These are phyloP conservation scores for Cryomyces antarcticus DNA, from an alignment of 495 filamentous ascomycete genomes.

Conservation along the genomic window DNA sequence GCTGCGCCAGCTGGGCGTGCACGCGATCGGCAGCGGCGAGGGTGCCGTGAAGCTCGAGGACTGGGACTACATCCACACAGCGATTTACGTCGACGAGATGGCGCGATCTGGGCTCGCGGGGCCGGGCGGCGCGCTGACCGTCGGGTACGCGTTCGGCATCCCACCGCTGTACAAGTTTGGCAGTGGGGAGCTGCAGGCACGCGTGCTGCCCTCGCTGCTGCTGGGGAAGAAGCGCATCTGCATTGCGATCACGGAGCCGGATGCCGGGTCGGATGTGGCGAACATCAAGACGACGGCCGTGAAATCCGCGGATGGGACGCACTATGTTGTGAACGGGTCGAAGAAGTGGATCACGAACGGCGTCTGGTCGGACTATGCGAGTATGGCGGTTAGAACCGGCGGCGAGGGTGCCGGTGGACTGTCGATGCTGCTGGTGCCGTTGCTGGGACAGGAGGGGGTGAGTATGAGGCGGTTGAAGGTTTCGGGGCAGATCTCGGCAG, in stretches of 20 bases:
- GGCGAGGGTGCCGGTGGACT: slow-evolving; percentile 40
- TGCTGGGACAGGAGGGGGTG: slow-evolving; percentile 41
- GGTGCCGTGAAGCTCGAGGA: slow-evolving; percentile 52
- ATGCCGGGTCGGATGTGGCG: slow-evolving; percentile 50
- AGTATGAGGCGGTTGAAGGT: slow-evolving; percentile 44
- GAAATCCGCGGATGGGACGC: slow-evolving; percentile 39
- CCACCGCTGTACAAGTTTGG: slow-evolving; percentile 53
- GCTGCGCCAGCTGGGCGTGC: slow-evolving; percentile 42
- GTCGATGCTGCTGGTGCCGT: slow-evolving; percentile 44
- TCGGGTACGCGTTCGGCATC: slow-evolving; percentile 50
- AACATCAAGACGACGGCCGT: slow-evolving; percentile 46
- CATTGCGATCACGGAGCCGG: slow-evolving; percentile 63
- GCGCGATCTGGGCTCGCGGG: slow-evolving; percentile 41
- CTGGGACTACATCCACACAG: slow-evolving; percentile 50
- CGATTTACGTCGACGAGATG: slow-evolving; percentile 54
- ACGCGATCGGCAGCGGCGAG: slow-evolving; percentile 27
- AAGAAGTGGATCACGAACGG: slow-evolving; percentile 82
- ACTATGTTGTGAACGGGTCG: slow-evolving; percentile 51
- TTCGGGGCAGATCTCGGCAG: slow-evolving; percentile 35
- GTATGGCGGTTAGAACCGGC: slow-evolving; percentile 64
- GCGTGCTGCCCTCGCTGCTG: slow-evolving; percentile 44
- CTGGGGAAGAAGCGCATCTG: slow-evolving; percentile 43
- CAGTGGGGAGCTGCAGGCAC: slow-evolving; percentile 34
- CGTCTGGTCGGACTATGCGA: slow-evolving; percentile 50
- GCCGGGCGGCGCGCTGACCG: slow-evolving; percentile 36